phyloP scores from a whole-genome alignment of 805 yeast genomes.

The Saccharomyces kudriavzevii region DNA sequence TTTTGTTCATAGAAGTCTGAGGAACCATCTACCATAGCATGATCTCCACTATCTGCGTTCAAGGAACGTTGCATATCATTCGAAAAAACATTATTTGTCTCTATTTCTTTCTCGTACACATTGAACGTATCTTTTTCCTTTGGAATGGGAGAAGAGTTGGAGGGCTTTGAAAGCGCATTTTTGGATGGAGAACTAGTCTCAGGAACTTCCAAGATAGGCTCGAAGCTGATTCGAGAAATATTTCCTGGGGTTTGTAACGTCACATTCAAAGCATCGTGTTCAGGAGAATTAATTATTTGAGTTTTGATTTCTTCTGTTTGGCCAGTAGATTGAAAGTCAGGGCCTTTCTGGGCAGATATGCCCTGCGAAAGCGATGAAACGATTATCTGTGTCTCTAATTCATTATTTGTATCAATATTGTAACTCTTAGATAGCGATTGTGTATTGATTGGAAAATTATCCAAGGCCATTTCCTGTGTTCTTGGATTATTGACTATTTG shows the following conservation, averaged over 20 bases:
- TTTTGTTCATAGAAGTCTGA: conserved; percentile 2
- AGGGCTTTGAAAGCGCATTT: neutral
- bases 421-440: neutral
- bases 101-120: neutral
- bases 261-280: conserved; percentile 1
- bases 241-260: conserved; percentile 3
- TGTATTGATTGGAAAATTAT: neutral
- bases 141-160: neutral
- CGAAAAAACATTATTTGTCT: neutral
- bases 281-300: conserved; percentile 11
- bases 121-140: neutral
- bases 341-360: neutral
- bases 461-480: conserved; percentile 6
- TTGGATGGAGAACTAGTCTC: conserved; percentile 19
- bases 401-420: neutral
- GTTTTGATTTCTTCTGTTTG: neutral
- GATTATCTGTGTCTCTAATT: conserved; percentile 8
- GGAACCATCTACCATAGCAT: conserved; percentile 1
- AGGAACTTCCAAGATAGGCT: conserved; percentile 12
- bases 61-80: neutral
- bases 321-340: neutral
- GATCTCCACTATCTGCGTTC: conserved; percentile 1
- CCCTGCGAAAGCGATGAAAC: conserved; percentile 1
- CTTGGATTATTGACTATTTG: conserved; percentile 13
- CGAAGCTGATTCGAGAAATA: conserved; percentile 1